A percentile compares a stretch with the other conserved stretches of the same genome.
Conservation (phyloP, 257 asterid genomes). For the Prunella vulgaris region DNA sequence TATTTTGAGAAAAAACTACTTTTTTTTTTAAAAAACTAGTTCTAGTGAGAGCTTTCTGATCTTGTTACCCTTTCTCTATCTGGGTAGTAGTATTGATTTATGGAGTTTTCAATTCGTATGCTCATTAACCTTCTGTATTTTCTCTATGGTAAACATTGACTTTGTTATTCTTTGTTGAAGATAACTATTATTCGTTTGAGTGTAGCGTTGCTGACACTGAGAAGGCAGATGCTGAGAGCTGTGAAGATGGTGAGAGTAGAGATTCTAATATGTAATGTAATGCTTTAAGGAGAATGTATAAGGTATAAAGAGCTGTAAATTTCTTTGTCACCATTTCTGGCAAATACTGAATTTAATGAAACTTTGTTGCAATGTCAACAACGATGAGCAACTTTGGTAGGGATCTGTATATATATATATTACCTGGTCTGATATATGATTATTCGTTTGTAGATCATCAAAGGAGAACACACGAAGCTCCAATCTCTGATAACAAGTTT, state of each 20-base stretch:
- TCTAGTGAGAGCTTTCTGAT: constrained; percentile 21
- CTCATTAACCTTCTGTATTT: not conserved
- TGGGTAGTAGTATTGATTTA: not conserved
- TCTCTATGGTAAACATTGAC: fast-evolving
- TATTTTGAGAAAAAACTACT: not conserved
- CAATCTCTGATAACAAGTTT: too few species aligned
- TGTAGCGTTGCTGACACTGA: constrained; percentile 26
- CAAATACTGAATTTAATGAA: not conserved
- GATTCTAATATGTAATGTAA: constrained; percentile 11
- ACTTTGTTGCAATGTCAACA: not conserved
- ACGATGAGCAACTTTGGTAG: constrained; percentile 29
- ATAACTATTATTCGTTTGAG: not conserved
- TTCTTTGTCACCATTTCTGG: not conserved
- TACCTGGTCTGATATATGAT: not conserved
- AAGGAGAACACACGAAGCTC: not conserved
- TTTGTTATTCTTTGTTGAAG: not conserved
- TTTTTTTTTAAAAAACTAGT: not conserved
- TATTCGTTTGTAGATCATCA: not conserved
- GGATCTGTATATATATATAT: not conserved
- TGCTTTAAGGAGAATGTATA: not conserved
- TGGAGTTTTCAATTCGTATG: not conserved
- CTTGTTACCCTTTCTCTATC: not conserved
- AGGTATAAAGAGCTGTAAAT: constrained; percentile 1
- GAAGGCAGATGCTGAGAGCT: not conserved
- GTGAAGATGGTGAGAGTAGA: constrained; percentile 20